These are phyloP conservation scores for Rehmannia glutinosa DNA, from an alignment of 257 asterid genomes.

Conservation along the genomic window DNA sequence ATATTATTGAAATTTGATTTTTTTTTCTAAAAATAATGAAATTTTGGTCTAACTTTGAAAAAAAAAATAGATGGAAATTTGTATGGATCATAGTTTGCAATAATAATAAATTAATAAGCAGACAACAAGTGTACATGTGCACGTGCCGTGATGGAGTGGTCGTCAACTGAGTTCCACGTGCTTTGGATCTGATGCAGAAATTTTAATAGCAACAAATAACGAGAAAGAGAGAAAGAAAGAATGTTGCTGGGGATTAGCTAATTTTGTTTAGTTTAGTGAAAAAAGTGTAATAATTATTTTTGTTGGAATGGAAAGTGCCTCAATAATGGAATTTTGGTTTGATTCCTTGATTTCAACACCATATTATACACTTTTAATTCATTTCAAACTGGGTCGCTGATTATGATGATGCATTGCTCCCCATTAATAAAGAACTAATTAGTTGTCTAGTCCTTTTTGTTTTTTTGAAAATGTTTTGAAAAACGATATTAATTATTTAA, in stretches of 20 bases:
- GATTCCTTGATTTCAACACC: too few relatives aligned
- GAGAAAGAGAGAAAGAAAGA: background rate
- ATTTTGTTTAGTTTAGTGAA: background rate
- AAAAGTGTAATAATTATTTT: too few relatives aligned
- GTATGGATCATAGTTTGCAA: background rate
- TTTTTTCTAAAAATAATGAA: too few relatives aligned
- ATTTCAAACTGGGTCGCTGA: background rate
- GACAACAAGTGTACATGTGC: slow-evolving; percentile 32
- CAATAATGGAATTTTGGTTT: too few relatives aligned
- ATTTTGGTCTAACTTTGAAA: too few relatives aligned
- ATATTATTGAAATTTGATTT: too few relatives aligned
- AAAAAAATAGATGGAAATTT: background rate
- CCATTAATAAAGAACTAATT: too few relatives aligned
- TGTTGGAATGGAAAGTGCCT: too few relatives aligned
- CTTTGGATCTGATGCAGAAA: slow-evolving; percentile 79
- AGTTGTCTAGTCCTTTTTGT: too few relatives aligned
- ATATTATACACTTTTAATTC: too few relatives aligned
- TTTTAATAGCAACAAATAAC: background rate
- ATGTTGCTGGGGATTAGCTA: background rate
- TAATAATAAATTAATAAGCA: background rate
- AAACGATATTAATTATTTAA: too few relatives aligned
- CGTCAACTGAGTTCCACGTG: slow-evolving; percentile 61
- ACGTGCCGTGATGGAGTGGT: slow-evolving; percentile 70
- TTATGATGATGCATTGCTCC: slow-evolving; percentile 6
- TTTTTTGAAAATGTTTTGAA: too few relatives aligned